Evolutionary conservation across 768 basidiomycete species (phyloP), one percentile per base, ranked within the genome.

Genomic region (Sarcomyxa edulis): DNA sequence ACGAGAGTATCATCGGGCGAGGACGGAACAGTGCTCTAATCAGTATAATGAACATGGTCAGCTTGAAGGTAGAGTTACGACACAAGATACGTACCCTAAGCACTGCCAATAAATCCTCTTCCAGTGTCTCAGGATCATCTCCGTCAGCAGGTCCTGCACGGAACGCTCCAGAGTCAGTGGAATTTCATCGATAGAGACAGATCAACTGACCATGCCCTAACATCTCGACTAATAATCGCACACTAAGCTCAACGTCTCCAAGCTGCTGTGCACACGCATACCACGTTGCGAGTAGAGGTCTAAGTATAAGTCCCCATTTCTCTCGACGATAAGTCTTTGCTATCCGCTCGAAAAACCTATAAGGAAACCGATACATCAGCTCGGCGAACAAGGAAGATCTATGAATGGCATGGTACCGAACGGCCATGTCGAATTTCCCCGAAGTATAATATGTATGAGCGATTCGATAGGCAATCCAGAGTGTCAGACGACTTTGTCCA

Each of bases 321-420:
- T 97, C 93, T 35, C 76, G 68, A n/a, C 85, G 77, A 53, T 96
- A 97, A 0, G 82, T 85, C 55, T 79, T 84, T 1, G 86, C 83
- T 43, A 97, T 95, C 10, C 93, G 80, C 53, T 95, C 94, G 56
- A 92, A 91, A 62, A 95, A 98, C 32, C 89, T 94, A 18, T n/a
- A 4, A n/a, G 30, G 25, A 36, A n/a, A 35, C 29, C 40, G 20
- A 22, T 33, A 28, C 29, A 14, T 3, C n/a, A n/a, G n/a, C 16
- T n/a, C 10, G 27, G 15, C 11, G 16, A 8, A 3, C 22, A 22
- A n/a, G 20, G 3, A 25, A 18, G 18, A 16, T 35, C 6, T 22
- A 25, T 6, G 16, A 38, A 14, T 34, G 7, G 59, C 72, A n/a
- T n/a, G n/a, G 31, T 41, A 92, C 89, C 84, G 76, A 53, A 94